Evolutionary conservation across 139 green algal species (phyloP).

Genomic region (Closterium sp.): DNA sequence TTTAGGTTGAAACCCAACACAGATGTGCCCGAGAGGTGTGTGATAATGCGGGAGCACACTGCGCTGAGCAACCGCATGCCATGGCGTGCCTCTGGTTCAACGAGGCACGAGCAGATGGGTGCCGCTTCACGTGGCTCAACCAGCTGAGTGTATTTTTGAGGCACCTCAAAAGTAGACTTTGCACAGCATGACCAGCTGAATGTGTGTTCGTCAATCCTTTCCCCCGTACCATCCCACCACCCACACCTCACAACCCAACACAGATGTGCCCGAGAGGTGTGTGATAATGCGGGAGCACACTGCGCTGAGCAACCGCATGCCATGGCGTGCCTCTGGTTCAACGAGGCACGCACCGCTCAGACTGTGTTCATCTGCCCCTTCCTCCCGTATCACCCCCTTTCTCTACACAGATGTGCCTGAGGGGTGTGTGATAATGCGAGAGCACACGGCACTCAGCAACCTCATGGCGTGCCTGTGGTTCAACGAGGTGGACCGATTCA

Average conservation of each 20-base stretch:
- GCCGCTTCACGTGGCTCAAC: too few species aligned
- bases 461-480: slow-evolving; percentile 45
- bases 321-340: slow-evolving; percentile 47
- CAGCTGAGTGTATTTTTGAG: too few species aligned
- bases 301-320: slow-evolving; percentile 14
- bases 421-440: neutral
- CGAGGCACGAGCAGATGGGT: too few species aligned
- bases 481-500: slow-evolving; percentile 51
- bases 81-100: slow-evolving; percentile 50
- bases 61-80: slow-evolving; percentile 26
- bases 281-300: slow-evolving; percentile 42
- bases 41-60: slow-evolving; percentile 36
- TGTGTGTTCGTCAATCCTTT: too few species aligned
- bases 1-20: too few species aligned
- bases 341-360: slow-evolving; percentile 1
- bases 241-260: too few species aligned
- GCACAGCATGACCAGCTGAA: neutral
- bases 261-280: slow-evolving; percentile 44
- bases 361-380: too few species aligned
- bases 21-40: neutral
- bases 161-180: neutral
- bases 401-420: neutral
- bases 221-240: too few species aligned
- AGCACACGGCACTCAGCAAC: slow-evolving; percentile 38
- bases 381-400: too few species aligned